Conservation (phyloP, 2,329 filamentous ascomycete genomes). For the Pezicula neosporulosa region DNA sequence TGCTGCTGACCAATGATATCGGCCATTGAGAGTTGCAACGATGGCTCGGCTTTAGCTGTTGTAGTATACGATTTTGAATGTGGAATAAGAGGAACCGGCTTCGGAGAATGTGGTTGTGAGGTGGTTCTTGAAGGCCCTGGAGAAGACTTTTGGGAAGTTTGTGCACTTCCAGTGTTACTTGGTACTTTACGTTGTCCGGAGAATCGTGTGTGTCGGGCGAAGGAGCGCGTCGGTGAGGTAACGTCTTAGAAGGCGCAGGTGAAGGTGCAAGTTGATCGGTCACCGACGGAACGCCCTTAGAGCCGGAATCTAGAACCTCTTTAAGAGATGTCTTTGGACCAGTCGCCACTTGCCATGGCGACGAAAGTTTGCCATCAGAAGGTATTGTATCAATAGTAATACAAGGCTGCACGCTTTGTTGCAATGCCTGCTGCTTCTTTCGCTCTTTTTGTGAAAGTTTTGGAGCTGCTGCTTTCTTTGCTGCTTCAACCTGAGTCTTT, state of each 20-base stretch:
- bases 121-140: conserved; percentile 8
- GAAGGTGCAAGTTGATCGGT: conserved; percentile 18
- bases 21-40: conserved; percentile 70
- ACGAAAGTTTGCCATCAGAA: conserved; percentile 34
- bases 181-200: conserved; percentile 45
- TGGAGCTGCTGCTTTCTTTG: conserved; percentile 34
- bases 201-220: conserved; percentile 61
- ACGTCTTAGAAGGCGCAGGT: conserved; percentile 27
- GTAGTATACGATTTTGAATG: conserved; percentile 60
- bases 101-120: conserved; percentile 18
- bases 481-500: conserved; percentile 30
- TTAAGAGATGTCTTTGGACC: conserved; percentile 47
- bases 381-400: conserved; percentile 42
- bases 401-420: conserved; percentile 32
- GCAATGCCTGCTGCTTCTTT: conserved; percentile 62
- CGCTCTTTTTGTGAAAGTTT: conserved; percentile 91
- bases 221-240: conserved; percentile 43
- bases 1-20: conserved; percentile 89
- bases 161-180: conserved; percentile 10
- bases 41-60: conserved; percentile 58
- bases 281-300: conserved; percentile 23
- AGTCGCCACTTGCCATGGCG: conserved; percentile 64
- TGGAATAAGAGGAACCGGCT: conserved; percentile 42
- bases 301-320: conserved; percentile 39
- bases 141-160: conserved; percentile 8